Base-by-base conservation (phyloP, 129 eudicot species). In the Daucus carota region DNA sequence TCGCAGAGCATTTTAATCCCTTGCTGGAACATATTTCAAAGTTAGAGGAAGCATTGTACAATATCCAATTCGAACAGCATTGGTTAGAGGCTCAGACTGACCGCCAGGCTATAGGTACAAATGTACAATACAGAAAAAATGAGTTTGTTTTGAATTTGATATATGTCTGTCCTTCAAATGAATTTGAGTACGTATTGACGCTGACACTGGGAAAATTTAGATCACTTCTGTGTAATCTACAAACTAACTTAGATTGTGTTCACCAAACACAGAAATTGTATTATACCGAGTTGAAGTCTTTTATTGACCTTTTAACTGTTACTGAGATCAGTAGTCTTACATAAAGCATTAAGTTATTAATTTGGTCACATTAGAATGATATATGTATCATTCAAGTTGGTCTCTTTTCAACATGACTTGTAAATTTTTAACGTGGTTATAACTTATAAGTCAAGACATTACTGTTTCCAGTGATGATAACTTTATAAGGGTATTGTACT, bases 81-180 rank as follows among this genome's bases (percentile, higher is more conserved):
- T 93, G 98, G 98, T 80, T 93, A 71, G 97, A 90, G 86, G 98
- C 98, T 43, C 91, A 93, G 76, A 90, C 97, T 8, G 98, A 88
- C 75, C 96, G 98, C 74, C 97, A 93, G 72, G 89, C 96, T 73
- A 17, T 90, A 66, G 96, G 98, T 93, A 90, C 72, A 20, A 20
- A 66, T 94, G 98, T 93, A 90, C 72, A 20, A 20, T 76, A 71
- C 46, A 34, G 34, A 76, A 20, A 32, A 62, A 76, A 5, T 28
- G 16, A 42, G 28, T 14, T 70, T 70, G 20, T 52, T 54, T 54
- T 54, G 62, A 54, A 20, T 54, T 54, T 54, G 62, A 54, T 54
- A 22, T 54, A 54, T 54, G 20, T 50, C 26, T 18, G n/a, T 50
- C 60, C 8, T n/a, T 52, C 22, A 20, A 7, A 6, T 52, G 29